Evolutionary conservation across 306 rosid species (phyloP), one percentile per base, ranked within the genome.

Genomic region (Vigna angularis): DNA sequence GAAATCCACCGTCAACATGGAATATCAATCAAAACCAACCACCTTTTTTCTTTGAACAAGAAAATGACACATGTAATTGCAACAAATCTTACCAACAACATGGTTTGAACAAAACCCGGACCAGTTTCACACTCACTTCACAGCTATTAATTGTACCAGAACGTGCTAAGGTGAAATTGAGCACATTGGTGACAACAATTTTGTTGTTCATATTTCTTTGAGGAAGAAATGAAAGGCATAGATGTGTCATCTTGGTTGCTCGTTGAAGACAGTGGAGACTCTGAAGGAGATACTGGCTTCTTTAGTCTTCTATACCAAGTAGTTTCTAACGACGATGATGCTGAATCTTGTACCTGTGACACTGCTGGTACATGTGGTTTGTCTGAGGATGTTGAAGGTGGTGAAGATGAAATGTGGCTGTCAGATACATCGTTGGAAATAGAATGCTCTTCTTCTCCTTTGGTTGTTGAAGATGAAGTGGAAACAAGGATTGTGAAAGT

Each of bases 221-320:
- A 45, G 22, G 48, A 70, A 52, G 61, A 74, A 80, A 78, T 88
- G 89, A 77, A 76, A 72, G 53, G 63, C 6, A 52, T 71, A 73
- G 87, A 86, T 78, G 51, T 77, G 24, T 81, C 90, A 55, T 72
- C 83, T 20, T 80, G 66, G 77, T 79, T 86, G 55, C 79, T 86
- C 32, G 65, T 83, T 16, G 90, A 89, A 51, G 80, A 83, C 11
- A 82, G 81, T 58, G 93, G 89, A 62, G 90, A 86, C 80, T 89
- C 92, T 77, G 88, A 89, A 64, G 87, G 81, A 51, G 86, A 85
- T 52, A 57, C 68, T 65, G 78, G 49, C 20, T 73, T 68, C 72
- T 62, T 53, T 28, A 73, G 64, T 49, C 82, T 66, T 24, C 72
- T 56, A 30, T 66, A 30, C 64, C 65, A 30, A 30, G 34, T 30